A percentile compares a stretch with the other conserved stretches of the same genome.
Conservation (phyloP, 2,329 filamentous ascomycete genomes). For the Stenocarpella maydis region DNA sequence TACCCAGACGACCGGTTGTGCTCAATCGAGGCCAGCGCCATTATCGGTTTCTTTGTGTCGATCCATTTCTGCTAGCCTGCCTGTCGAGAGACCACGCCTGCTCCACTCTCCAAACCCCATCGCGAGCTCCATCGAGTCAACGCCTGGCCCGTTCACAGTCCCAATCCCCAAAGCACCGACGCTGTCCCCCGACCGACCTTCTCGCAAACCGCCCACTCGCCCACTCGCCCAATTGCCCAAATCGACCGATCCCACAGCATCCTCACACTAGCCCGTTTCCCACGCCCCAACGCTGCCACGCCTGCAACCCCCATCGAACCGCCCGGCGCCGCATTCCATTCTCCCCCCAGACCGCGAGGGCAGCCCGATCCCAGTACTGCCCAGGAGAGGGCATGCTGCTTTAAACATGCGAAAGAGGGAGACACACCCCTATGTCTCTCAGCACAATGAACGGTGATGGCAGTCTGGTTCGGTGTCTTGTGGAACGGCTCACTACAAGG, state of each 20-base stretch:
- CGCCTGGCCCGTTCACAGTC: slow-evolving; percentile 18
- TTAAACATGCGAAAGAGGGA: slow-evolving; percentile 43
- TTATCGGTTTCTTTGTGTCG: slow-evolving; percentile 25
- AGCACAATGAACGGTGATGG: slow-evolving; percentile 65
- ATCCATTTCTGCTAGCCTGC: slow-evolving; percentile 23
- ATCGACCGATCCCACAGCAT: slow-evolving; percentile 9
- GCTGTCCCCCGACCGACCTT: slow-evolving; percentile 19
- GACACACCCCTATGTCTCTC: slow-evolving; percentile 39
- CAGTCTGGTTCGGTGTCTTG: slow-evolving; percentile 67
- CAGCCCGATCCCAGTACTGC: slow-evolving; percentile 30
- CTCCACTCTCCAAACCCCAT: slow-evolving; percentile 30
- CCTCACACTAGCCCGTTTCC: slow-evolving; percentile 4
- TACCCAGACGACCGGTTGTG: slow-evolving; percentile 11
- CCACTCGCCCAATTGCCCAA: slow-evolving; percentile 16
- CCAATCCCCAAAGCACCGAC: slow-evolving; percentile 12
- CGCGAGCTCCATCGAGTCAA: slow-evolving; percentile 29
- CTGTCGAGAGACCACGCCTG: slow-evolving; percentile 20
- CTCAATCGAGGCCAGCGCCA: slow-evolving; percentile 16
- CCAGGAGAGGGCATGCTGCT: slow-evolving; percentile 36
- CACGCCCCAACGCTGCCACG: neutral
- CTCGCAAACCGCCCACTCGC: neutral
- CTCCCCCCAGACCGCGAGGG: slow-evolving; percentile 7
- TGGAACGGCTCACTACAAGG: slow-evolving; percentile 69
- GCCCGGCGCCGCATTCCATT: slow-evolving; percentile 11
- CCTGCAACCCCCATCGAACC: slow-evolving; percentile 6